Conservation (phyloP, 768 basidiomycete species). For the Tylopilus rubrobrunneus region DNA sequence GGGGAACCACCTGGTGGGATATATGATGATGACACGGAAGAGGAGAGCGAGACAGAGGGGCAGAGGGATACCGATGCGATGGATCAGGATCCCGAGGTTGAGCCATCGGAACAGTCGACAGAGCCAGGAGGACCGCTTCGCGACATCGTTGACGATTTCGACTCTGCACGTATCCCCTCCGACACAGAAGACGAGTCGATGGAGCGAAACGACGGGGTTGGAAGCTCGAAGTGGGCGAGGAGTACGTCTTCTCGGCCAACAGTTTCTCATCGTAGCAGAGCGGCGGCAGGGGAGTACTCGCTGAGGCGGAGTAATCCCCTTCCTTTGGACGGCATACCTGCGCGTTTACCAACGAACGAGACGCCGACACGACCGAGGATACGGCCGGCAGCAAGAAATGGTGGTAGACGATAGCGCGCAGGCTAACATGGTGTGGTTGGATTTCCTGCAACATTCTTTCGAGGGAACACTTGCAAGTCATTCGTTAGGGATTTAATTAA, state of each 20-base stretch:
- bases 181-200: conserved; percentile 33
- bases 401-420: conserved; percentile 42
- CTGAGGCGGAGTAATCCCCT: conserved; percentile 24
- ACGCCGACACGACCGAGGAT: conserved; percentile 61
- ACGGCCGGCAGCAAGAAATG: conserved; percentile 36
- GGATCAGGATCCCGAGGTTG: conserved; percentile 56
- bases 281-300: conserved; percentile 20
- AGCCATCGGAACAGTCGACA: conserved; percentile 30
- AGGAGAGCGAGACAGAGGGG: conserved; percentile 43
- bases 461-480: background rate
- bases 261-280: conserved; percentile 16
- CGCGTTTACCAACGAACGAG: conserved; percentile 42
- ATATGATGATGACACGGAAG: conserved; percentile 64
- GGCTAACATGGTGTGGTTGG: background rate
- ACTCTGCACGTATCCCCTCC: conserved; percentile 21
- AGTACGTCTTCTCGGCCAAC: conserved; percentile 18
- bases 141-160: conserved; percentile 26
- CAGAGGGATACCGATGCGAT: conserved; percentile 65
- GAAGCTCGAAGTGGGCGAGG: conserved; percentile 30
- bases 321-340: conserved; percentile 32
- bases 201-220: conserved; percentile 27
- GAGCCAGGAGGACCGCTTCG: conserved; percentile 25
- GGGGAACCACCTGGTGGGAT: conserved; percentile 73
- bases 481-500: conserved; percentile 10
- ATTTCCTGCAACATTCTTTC: background rate